These are phyloP conservation scores for Didymella pinodella DNA, from an alignment of 2,329 filamentous ascomycete genomes.

Conservation along the genomic window DNA sequence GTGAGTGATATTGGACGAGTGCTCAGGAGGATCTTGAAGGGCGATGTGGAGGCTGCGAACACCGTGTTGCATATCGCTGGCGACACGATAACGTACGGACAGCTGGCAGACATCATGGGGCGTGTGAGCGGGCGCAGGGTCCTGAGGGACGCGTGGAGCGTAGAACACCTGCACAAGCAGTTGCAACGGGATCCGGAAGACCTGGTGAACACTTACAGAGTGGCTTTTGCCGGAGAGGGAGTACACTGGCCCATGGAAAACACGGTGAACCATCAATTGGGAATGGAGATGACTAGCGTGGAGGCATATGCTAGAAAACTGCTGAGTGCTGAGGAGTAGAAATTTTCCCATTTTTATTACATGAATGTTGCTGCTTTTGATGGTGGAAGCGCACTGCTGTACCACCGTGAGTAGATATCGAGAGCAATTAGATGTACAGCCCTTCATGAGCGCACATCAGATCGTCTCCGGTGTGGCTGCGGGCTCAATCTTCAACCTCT, in stretches of 20 bases:
- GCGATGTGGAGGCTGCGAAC: conserved; percentile 44
- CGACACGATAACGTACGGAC: conserved; percentile 67
- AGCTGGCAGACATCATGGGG: conserved; percentile 63
- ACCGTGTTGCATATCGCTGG: conserved; percentile 66
- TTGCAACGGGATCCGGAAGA: conserved; percentile 58
- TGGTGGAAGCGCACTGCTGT: conserved; percentile 22
- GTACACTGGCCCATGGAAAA: conserved; percentile 64
- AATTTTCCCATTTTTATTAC: conserved; percentile 1
- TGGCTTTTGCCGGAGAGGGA: conserved; percentile 67
- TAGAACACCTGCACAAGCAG: conserved; percentile 56
- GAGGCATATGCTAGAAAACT: conserved; percentile 48
- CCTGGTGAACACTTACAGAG: conserved; percentile 65
- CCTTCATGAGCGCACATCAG: not conserved
- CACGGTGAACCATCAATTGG: conserved; percentile 62
- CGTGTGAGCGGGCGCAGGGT: conserved; percentile 54
- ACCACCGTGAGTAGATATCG: conserved; percentile 19
- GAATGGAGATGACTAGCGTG: conserved; percentile 57
- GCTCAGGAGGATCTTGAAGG: conserved; percentile 62
- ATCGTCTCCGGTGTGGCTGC: not conserved
- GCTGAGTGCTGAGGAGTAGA: conserved; percentile 19
- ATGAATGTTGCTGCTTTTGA: not conserved
- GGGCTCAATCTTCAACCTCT: conserved; percentile 18
- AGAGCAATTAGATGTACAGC: conserved; percentile 5
- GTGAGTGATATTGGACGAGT: conserved; percentile 69
- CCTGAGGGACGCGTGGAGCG: conserved; percentile 60